phyloP scores from a whole-genome alignment of 148 eudicot species.

The Fagopyrum tataricum region DNA sequence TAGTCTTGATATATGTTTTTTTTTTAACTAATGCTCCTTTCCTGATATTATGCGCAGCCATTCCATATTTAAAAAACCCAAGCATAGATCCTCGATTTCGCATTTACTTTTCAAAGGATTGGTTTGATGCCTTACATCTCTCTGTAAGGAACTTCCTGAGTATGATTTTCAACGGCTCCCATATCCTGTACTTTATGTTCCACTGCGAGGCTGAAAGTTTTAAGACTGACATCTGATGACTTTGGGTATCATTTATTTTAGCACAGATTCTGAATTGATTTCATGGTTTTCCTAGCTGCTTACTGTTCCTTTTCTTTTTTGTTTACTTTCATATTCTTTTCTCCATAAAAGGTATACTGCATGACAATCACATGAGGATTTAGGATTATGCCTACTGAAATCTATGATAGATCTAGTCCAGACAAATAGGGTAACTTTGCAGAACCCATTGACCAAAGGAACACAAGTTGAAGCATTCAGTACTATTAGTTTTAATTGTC shows the following conservation, averaged over 20 bases:
- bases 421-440: background rate
- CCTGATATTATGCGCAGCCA: conserved; percentile 43
- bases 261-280: background rate
- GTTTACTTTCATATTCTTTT: background rate
- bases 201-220: background rate
- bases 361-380: background rate
- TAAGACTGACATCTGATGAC: background rate
- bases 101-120: conserved; percentile 76
- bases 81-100: conserved; percentile 69
- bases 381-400: background rate
- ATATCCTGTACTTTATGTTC: conserved; percentile 54
- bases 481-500: background rate
- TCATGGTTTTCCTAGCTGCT: background rate
- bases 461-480: background rate
- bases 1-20: conserved; percentile 13
- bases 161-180: conserved; percentile 68
- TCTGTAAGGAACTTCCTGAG: conserved; percentile 76
- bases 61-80: conserved; percentile 69
- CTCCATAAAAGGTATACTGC: background rate
- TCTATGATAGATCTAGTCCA: background rate
- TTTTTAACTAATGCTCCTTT: conserved; percentile 7
- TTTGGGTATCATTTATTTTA: background rate
- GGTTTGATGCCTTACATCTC: conserved; percentile 74
- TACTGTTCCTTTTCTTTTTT: background rate
- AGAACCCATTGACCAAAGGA: background rate